Percentiles rank a stretch among this genome's conserved stretches.
Evolutionary conservation across 257 asterid genomes (phyloP).

Genomic region (Solanum medicagineum): DNA sequence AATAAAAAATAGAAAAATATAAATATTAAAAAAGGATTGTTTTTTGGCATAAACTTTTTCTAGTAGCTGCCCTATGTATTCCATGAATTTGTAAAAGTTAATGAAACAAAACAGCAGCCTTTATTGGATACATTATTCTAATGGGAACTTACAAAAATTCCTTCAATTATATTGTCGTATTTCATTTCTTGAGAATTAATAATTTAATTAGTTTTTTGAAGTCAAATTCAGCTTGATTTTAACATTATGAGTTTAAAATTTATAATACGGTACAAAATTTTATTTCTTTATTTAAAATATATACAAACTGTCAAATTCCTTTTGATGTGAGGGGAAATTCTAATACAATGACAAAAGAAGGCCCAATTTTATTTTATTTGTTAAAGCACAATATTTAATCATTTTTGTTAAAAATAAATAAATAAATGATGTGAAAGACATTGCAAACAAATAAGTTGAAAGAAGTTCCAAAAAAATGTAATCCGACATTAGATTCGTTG

Average conservation of each 20-base stretch:
- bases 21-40: background rate
- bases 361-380: background rate
- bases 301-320: background rate
- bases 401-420: background rate
- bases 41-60: background rate
- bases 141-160: background rate
- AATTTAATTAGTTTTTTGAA: background rate
- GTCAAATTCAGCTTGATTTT: fast-evolving
- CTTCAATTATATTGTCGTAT: too few species aligned
- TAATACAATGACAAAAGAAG: background rate
- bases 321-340: background rate
- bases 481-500: background rate
- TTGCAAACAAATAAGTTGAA: background rate
- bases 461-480: background rate
- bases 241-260: too few species aligned
- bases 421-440: background rate
- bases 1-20: background rate
- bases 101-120: background rate
- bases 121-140: background rate
- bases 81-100: background rate
- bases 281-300: background rate
- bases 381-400: background rate
- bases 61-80: background rate
- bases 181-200: background rate
- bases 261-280: too few species aligned